Base-by-base conservation (phyloP, 345 rosid species). In the Syzygium grande region DNA sequence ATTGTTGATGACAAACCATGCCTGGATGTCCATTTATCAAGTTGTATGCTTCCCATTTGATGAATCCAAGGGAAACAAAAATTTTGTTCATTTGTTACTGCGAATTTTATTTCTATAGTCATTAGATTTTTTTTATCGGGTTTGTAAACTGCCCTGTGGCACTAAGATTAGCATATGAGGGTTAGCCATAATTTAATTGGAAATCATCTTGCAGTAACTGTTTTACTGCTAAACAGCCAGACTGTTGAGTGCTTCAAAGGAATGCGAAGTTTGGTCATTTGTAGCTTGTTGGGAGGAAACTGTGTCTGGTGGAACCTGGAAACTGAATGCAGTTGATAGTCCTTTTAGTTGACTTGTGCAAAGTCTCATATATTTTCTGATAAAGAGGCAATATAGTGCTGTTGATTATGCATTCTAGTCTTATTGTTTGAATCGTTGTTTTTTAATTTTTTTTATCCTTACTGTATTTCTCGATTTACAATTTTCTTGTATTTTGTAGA, bases 401-500 rank as follows among this genome's bases (percentile, higher is more conserved):
- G 5, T 68, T 16, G 17, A 73, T 34, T 73, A 54, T 59, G 61
- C n/a, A n/a, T 85, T 29, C 84, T 10, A 85, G 65, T 85, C 86
- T 54, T 85, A 16, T 52, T 17, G 34, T 29, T 52, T 84, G 86
- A 38, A 84, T 19, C 16, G 12, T n/a, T 84, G 29, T 17, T 65
- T 65, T 65, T 19, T 7, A 16, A 30, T 65, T 51, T 30, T 51
- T 30, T 55, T 53, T 19, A 29, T 52, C 23, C 13, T 19, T 19
- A 27, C 43, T 53, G n/a, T 52, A 52, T 25, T 55, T 38, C 16
- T 55, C 53, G 13, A 17, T 25, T 84, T 53, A 84, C 63, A 84
- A 52, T 41, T 84, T 58, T 61, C 77, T 46, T 58, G 38, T 52
- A 21, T 84, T 84, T 55, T 53, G 52, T 90, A 90, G 93, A 89